Evolutionary conservation across 2,329 filamentous ascomycete species (phyloP).

Genomic region (Microcyclospora tardicrescens): DNA sequence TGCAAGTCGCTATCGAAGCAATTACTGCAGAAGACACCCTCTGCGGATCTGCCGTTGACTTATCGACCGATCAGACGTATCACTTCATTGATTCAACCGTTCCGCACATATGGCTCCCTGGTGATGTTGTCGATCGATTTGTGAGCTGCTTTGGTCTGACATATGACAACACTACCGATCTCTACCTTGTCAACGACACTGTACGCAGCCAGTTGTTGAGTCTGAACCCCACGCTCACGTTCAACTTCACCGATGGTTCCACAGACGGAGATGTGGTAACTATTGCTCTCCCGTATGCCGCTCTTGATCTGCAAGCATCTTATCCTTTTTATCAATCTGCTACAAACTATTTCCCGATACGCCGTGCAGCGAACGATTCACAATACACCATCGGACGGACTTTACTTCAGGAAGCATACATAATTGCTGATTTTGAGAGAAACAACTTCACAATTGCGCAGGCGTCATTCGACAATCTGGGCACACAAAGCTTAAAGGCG

Average conservation of each 20-base stretch:
- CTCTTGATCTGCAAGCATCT: constrained; percentile 23
- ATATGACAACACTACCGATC: constrained; percentile 22
- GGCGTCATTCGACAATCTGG: constrained; percentile 14
- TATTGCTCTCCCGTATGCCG: constrained; percentile 26
- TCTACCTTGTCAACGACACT: constrained; percentile 27
- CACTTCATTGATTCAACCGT: constrained; percentile 25
- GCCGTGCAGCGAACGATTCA: constrained; percentile 24
- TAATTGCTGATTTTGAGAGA: constrained; percentile 26
- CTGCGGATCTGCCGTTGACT: constrained; percentile 9
- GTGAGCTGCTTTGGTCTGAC: constrained; percentile 25
- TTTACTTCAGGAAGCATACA: constrained; percentile 30
- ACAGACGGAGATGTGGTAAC: constrained; percentile 2
- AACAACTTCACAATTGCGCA: constrained; percentile 28
- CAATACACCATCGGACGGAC: constrained; percentile 27
- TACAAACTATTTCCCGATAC: constrained; percentile 27
- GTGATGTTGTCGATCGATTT: constrained; percentile 22
- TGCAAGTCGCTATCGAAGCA: constrained; percentile 14
- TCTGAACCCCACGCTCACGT: constrained; percentile 20
- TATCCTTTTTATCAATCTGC: constrained; percentile 13
- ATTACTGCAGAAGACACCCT: constrained; percentile 11
- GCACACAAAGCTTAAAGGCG: constrained; percentile 15
- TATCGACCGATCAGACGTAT: constrained; percentile 2
- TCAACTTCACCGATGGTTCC: constrained; percentile 24
- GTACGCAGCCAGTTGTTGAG: constrained; percentile 20
- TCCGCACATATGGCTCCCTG: constrained; percentile 29